phyloP scores from a whole-genome alignment of 495 filamentous ascomycete species.

The Schizothecium vesticola region DNA sequence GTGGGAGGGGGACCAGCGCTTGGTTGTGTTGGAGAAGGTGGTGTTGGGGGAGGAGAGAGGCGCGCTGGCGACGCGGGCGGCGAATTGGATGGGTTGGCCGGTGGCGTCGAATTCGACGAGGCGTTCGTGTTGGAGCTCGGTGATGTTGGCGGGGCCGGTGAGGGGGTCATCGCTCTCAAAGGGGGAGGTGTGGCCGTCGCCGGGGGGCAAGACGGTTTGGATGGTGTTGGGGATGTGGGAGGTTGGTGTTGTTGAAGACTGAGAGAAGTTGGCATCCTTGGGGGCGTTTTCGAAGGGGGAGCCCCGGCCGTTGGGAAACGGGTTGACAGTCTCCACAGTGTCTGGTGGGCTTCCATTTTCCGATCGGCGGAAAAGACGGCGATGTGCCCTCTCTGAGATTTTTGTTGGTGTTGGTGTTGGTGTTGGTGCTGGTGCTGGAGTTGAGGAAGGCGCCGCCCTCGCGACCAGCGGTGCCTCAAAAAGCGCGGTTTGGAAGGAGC shows the following conservation, averaged over 20 bases:
- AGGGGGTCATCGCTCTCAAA: neutral
- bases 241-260: neutral
- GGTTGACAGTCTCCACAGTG: neutral
- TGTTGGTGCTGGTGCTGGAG: too few species aligned
- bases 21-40: neutral
- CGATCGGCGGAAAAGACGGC: neutral
- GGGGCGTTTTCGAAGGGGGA: too few species aligned
- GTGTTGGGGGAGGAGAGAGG: neutral
- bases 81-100: neutral
- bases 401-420: neutral
- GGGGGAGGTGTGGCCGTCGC: neutral
- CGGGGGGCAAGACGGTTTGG: neutral
- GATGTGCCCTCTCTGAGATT: neutral
- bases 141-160: neutral
- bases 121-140: neutral
- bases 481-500: neutral
- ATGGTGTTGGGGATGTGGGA: neutral
- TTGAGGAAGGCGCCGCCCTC: neutral
- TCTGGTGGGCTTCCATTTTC: neutral
- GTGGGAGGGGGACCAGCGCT: neutral
- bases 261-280: too few species aligned
- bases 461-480: neutral
- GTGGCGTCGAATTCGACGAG: neutral
- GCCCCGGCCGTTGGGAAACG: too few species aligned
- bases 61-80: neutral